A percentile compares a stretch with the other conserved stretches of the same genome.
phyloP scores from a whole-genome alignment of 495 filamentous ascomycete species.

The Clohesyomyces aquaticus region DNA sequence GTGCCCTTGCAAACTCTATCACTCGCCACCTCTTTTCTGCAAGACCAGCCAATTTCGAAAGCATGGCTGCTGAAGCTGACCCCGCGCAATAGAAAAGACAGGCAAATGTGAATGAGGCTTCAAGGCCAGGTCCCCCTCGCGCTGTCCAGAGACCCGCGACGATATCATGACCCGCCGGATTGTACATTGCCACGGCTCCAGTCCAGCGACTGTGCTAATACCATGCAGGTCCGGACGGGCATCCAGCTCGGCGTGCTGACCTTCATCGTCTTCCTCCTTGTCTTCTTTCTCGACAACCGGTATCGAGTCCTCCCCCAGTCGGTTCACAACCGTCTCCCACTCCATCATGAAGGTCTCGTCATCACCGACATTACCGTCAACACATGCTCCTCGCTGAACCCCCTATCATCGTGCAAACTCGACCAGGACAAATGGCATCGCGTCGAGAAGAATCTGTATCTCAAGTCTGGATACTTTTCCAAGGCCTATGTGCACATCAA shows the following conservation, averaged over 20 bases:
- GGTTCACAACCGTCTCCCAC: conserved; percentile 59
- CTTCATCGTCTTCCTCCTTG: conserved; percentile 62
- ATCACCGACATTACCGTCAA: conserved; percentile 89
- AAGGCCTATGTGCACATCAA: conserved; percentile 84
- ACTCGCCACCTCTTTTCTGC: not conserved
- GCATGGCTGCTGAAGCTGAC: not conserved
- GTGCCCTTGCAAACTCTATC: not conserved
- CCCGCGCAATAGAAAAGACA: not conserved
- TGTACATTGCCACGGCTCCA: conserved; percentile 41
- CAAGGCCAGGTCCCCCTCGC: not conserved
- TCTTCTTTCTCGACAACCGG: conserved; percentile 50
- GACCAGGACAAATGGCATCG: conserved; percentile 77
- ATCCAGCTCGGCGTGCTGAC: conserved; percentile 75
- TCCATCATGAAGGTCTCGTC: conserved; percentile 57
- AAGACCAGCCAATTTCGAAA: not conserved
- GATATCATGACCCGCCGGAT: conserved; percentile 53
- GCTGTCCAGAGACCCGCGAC: not conserved
- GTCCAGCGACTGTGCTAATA: conserved; percentile 23
- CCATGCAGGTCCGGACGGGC: conserved; percentile 73
- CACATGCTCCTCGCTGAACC: conserved; percentile 73
- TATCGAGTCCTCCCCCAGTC: conserved; percentile 58
- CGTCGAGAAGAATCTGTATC: conserved; percentile 90
- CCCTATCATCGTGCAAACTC: conserved; percentile 78
- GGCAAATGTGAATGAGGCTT: not conserved
- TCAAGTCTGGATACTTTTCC: conserved; percentile 70